Conservation (phyloP, 2,329 filamentous ascomycete species). For the Atkinsonella texensis region DNA sequence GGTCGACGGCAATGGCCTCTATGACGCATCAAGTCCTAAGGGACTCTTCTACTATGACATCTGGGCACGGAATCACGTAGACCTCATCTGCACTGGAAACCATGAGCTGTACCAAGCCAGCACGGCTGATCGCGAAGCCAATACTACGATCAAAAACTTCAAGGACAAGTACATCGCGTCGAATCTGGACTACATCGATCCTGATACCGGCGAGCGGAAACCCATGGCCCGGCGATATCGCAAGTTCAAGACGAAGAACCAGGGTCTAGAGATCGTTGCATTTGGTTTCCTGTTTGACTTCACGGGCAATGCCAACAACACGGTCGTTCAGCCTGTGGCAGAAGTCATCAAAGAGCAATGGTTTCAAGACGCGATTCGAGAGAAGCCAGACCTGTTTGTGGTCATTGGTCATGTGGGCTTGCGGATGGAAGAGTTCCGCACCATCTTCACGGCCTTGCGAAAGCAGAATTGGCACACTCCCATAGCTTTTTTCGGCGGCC, state of each 20-base stretch:
- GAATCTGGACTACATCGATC: conserved; percentile 79
- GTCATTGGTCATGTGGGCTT: conserved; percentile 79
- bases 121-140: conserved; percentile 67
- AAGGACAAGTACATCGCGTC: conserved; percentile 73
- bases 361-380: conserved; percentile 78
- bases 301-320: conserved; percentile 81
- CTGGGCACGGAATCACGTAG: conserved; percentile 68
- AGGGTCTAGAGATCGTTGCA: conserved; percentile 69
- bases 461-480: conserved; percentile 66
- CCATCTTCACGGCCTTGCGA: conserved; percentile 69
- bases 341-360: conserved; percentile 73
- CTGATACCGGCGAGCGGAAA: conserved; percentile 54
- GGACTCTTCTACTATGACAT: conserved; percentile 84
- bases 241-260: conserved; percentile 86
- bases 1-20: conserved; percentile 88
- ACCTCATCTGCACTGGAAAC: conserved; percentile 79
- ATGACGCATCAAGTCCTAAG: conserved; percentile 79
- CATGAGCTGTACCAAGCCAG: conserved; percentile 84
- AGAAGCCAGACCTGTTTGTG: conserved; percentile 78
- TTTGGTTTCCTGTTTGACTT: conserved; percentile 97
- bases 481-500: conserved; percentile 86
- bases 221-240: conserved; percentile 74
- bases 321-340: conserved; percentile 66
- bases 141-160: conserved; percentile 73
- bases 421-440: conserved; percentile 65